Base-by-base conservation (phyloP, 768 basidiomycete species). In the Gymnopilus junonius region DNA sequence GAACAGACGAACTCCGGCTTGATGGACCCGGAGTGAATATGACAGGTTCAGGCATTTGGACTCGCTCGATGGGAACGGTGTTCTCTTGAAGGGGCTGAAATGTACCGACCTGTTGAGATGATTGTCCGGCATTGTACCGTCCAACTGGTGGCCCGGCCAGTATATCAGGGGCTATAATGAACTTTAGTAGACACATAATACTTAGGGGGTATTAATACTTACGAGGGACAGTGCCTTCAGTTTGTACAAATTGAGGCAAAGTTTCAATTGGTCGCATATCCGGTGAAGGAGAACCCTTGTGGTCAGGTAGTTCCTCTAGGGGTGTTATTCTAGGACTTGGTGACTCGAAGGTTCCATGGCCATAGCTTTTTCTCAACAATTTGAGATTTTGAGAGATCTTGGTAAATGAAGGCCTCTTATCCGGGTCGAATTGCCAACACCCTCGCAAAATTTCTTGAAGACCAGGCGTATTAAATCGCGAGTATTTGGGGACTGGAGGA, bases 341-440 rank as follows among this genome's bases (percentile, higher is more conserved):
- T 55, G 74, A 65, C 58, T 74, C 67, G 34, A 71, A 42, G 21
- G 74, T 75, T 40, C 71, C 71, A 23, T 71, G 69, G 2, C 79
- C 82, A 21, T 70, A 74, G n/a, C 68, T 75, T 42, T 74, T 79
- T 42, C 84, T 79, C 32, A 88, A 65, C 20, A 73, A 71, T 69
- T 82, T 82, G 54, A 92, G 60, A 31, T 82, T 82, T 8, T 73
- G 67, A 1, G 84, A 82, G 48, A 92, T 77, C 40, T 73, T 71
- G 20, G 78, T 71, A 70, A 92, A 93, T 0, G 79, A 61, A 1
- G 88, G 87, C 1, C 92, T 81, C 14, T 67, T 63, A 1, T 70
- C 69, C 0, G 90, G 85, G 37, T 85, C 78, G 3, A 75, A 77
- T 45, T 80, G 75, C 91, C 92, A 93, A 65, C 87, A 89, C 3